Evolutionary conservation across 2,329 filamentous ascomycete species (phyloP), one percentile per base, ranked within the genome.

Genomic region (Penicillium fuscoglaucum): DNA sequence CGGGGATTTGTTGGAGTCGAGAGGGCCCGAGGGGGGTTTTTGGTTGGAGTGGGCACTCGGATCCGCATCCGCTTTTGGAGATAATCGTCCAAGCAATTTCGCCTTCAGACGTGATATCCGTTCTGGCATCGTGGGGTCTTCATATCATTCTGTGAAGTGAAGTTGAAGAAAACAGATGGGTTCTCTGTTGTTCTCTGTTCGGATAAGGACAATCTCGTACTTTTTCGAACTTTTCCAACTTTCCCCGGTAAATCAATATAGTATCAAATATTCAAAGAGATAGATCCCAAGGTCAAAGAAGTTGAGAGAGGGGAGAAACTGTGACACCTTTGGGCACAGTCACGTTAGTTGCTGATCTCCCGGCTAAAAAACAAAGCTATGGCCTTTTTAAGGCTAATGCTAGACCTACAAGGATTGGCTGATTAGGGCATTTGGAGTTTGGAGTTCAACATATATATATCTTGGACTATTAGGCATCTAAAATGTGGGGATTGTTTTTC

Each of bases 31-130:
- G 49, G 51, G 55, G 65, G 60, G 58, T 55, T 64, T 62, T 63
- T 53, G 55, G 52, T 59, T 64, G 61, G 54, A 63, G 69, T 65
- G 63, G 66, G 55, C 60, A 59, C 63, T 59, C 60, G 61, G 65
- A 49, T 67, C 69, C 67, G 68, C 65, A 60, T 63, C 67, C 66
- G 62, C 57, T 68, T 69, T 66, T 54, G 65, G 63, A 58, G 74
- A 74, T 61, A 73, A 72, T 69, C 72, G 72, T 57, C 73, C 72
- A 59, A 75, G 65, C 58, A 76, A 68, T 61, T 72, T 74, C 39
- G 70, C 67, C 62, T 73, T 73, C 55, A 73, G 67, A 64, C 70
- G 69, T 64, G 73, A 74, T 35, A 73, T 66, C 46, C 63, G 64
- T 61, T 74, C 71, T 35, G 69, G 64, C 71, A 73, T 73, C 46